These are phyloP conservation scores for Elsinoe arachidis DNA, from an alignment of 2,329 filamentous ascomycete species.

Conservation along the genomic window DNA sequence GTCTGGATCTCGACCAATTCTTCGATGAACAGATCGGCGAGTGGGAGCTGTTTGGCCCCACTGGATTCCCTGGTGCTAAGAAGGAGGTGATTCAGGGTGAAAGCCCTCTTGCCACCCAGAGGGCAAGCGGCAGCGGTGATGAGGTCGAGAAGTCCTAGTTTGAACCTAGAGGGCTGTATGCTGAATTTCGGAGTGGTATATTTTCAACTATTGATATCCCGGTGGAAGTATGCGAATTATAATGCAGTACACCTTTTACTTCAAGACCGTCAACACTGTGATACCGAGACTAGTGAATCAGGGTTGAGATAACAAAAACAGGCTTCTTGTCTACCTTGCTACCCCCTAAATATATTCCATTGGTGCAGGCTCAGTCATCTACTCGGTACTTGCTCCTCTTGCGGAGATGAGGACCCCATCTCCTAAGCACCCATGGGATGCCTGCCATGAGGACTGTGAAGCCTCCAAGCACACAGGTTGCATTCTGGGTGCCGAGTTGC, in stretches of 20 bases:
- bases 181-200: not conserved
- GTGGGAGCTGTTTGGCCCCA: slow-evolving; percentile 19
- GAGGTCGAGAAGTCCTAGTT: not conserved
- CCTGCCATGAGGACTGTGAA: slow-evolving; percentile 28
- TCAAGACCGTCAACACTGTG: no score
- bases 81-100: not conserved
- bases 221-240: not conserved
- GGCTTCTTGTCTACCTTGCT: no score
- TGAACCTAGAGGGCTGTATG: no score
- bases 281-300: no score
- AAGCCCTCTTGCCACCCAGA: not conserved
- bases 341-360: not conserved
- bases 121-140: not conserved
- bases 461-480: slow-evolving; percentile 28
- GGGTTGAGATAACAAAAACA: no score
- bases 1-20: slow-evolving; percentile 48
- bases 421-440: slow-evolving; percentile 29
- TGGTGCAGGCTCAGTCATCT: not conserved
- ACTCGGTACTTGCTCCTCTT: slow-evolving; percentile 21
- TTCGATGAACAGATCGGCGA: slow-evolving; percentile 46
- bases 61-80: not conserved
- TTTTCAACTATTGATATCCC: not conserved
- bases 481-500: slow-evolving; percentile 29
- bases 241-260: not conserved
- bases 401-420: slow-evolving; percentile 27